Evolutionary conservation across 768 basidiomycete genomes (phyloP), one percentile per base, ranked within the genome.

Genomic region (Phallus indusiatus): DNA sequence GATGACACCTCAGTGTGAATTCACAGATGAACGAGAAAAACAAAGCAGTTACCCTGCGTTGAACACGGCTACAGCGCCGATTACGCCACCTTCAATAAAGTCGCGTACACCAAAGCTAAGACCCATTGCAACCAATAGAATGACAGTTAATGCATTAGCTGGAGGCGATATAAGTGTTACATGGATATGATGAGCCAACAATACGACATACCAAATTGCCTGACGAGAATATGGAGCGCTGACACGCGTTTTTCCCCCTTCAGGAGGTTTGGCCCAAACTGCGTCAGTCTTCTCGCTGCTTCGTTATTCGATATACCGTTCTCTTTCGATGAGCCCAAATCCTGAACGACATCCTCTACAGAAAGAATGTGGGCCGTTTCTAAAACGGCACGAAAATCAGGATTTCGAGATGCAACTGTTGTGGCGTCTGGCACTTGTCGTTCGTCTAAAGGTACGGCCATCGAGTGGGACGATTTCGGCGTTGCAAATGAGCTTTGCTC

Each of bases 61-160:
- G 36, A 77, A 66, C 21, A 72, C 65, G 24, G 76, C 72, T 47
- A 78, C 73, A 28, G 72, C 75, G n/a, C n/a, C n/a, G n/a, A n/a
- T n/a, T n/a, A n/a, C n/a, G n/a, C 75, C 78, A 6, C 77, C 78
- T 66, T 78, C 76, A 56, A 82, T 75, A 66, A 73, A 84, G 54
- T 79, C 78, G 64, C 77, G 68, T 24, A 80, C 78, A 59, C 77
- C 81, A 62, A 83, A 80, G 8, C 78, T 80, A 9, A 83, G 71
- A 3, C 76, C 77, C 67, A 82, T 70, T 5, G 75, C 74, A 10
- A 60, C 53, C 35, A 70, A 55, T 34, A 72, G 62, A 10, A 70
- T 66, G 24, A 70, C 62, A 14, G 66, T 69, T 62, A 78, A 67
- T 1, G 76, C 77, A 63, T 78, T 78, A 20, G 76, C 76, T 55